Evolutionary conservation across 1,284 basidiomycete genomes (phyloP), one percentile per base, ranked within the genome.

Genomic region (Moesziomyces sp.): DNA sequence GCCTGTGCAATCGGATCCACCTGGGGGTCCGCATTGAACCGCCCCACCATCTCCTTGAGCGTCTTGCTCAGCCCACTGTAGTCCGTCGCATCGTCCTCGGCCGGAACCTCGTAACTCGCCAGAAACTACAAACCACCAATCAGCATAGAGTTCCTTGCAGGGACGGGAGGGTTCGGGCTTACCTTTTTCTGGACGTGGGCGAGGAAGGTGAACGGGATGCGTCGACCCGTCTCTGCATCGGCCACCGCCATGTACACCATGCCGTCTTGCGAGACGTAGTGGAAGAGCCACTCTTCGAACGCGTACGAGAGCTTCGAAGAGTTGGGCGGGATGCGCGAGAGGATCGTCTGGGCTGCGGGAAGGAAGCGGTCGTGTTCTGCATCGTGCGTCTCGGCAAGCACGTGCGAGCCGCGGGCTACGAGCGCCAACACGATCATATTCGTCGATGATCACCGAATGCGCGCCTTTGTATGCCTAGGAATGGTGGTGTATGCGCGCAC

Each of bases 171-270:
- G 16, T 9, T 40, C 18, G 19, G n/a, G 46, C 52, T n/a, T 47
- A 88, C 87, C 87, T 91, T 85, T 72, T 91, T 89, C 82, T 97
- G 93, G 4, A 98, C 86, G 62, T 97, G 93, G 24, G 89, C 87
- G 3, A 99, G 87, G 86, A 98, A 98, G 8, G 92, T 91, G 84
- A 99, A 99, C 3, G 96, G 94, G 88, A 95, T 92, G 74, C 94
- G 88, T 56, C 58, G 77, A 18, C 84, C 89, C 74, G 77, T 91
- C 89, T 93, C 88, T 53, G 94, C 93, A 38, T 91, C 93, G 40
- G 91, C 88, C 89, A 98, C 94, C 57, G 95, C 93, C 53, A 99
- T 89, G 85, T 92, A 97, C 46, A 91, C 90, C 83, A 92, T 90
- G 0, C 74, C 81, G 50, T 82, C 74, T 18, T 65, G 65, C 24